Evolutionary conservation across 257 asterid genomes (phyloP).

Genomic region (Orobanche coerulescens): DNA sequence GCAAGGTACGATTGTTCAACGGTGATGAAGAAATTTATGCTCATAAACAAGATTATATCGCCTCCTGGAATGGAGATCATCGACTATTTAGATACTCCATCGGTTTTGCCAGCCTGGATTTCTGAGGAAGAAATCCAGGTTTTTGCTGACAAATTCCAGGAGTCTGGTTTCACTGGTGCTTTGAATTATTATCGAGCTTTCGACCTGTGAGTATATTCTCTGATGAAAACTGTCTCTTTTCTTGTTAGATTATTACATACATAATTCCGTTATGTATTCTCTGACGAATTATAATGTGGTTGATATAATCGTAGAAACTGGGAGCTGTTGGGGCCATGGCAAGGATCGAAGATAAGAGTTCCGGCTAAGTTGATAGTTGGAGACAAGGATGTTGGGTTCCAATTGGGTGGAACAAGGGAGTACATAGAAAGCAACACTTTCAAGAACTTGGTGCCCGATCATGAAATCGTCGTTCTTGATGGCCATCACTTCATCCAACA

Average conservation of each 20-base stretch:
- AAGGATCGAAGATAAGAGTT: constrained; percentile 36
- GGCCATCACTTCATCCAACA: constrained; percentile 41
- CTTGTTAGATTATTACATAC: too few species aligned
- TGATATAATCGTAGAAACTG: constrained; percentile 29
- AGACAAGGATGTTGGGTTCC: constrained; percentile 36
- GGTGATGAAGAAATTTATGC: constrained; percentile 40
- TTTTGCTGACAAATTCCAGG: constrained; percentile 47
- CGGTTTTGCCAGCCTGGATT: constrained; percentile 37
- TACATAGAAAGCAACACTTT: constrained; percentile 29
- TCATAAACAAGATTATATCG: constrained; percentile 29
- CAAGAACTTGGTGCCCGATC: constrained; percentile 36
- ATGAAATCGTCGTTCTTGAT: constrained; percentile 34
- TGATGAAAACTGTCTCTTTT: neutral
- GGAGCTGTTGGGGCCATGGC: constrained; percentile 51
- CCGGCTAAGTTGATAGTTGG: constrained; percentile 42
- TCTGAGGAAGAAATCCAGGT: constrained; percentile 43
- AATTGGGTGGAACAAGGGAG: constrained; percentile 35
- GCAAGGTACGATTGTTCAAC: constrained; percentile 37
- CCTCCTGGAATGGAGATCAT: constrained; percentile 42
- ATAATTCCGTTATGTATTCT: too few species aligned
- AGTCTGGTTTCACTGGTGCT: constrained; percentile 42
- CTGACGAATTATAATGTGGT: neutral
- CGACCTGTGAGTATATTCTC: constrained; percentile 33
- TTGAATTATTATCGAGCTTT: constrained; percentile 41
- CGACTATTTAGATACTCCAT: constrained; percentile 35